Conservation (phyloP, 768 basidiomycete species). For the Xanthoconium purpureum region DNA sequence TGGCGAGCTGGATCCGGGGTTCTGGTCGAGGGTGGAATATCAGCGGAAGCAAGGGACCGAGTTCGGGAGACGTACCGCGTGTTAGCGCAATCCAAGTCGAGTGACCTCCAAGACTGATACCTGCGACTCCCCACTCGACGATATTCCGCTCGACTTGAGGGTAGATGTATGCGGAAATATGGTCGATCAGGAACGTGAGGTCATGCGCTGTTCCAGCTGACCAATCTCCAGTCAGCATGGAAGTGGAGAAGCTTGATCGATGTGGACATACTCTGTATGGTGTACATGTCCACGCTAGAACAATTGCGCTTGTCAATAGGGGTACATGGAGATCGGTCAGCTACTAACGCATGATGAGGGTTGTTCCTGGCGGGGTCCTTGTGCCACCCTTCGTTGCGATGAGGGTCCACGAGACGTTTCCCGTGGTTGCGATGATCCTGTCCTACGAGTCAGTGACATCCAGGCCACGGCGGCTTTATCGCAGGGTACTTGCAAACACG, state of each 20-base stretch:
- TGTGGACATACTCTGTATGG: conserved; percentile 28
- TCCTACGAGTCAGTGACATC: neutral
- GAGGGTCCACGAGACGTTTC: conserved; percentile 22
- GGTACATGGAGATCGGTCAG: neutral
- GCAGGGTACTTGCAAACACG: conserved; percentile 22
- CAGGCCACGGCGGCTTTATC: neutral
- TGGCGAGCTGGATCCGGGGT: conserved; percentile 42
- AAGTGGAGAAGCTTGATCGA: neutral
- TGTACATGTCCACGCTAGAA: conserved; percentile 30
- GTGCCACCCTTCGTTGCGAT: conserved; percentile 27
- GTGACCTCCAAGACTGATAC: conserved; percentile 83
- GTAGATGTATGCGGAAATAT: conserved; percentile 71
- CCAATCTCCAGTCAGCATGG: conserved; percentile 1
- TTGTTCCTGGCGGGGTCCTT: conserved; percentile 22
- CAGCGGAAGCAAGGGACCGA: neutral
- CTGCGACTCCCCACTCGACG: conserved; percentile 66
- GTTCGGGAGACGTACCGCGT: conserved; percentile 33
- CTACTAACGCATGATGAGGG: conserved; percentile 29
- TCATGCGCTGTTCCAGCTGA: conserved; percentile 65
- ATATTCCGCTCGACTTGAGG: conserved; percentile 61
- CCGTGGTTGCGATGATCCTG: conserved; percentile 35
- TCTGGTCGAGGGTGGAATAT: conserved; percentile 31
- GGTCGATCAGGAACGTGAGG: conserved; percentile 78
- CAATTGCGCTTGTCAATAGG: conserved; percentile 1
- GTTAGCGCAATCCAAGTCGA: conserved; percentile 70